These are phyloP conservation scores for Starmera dryadoides DNA, from an alignment of 805 yeast species.

Conservation along the genomic window DNA sequence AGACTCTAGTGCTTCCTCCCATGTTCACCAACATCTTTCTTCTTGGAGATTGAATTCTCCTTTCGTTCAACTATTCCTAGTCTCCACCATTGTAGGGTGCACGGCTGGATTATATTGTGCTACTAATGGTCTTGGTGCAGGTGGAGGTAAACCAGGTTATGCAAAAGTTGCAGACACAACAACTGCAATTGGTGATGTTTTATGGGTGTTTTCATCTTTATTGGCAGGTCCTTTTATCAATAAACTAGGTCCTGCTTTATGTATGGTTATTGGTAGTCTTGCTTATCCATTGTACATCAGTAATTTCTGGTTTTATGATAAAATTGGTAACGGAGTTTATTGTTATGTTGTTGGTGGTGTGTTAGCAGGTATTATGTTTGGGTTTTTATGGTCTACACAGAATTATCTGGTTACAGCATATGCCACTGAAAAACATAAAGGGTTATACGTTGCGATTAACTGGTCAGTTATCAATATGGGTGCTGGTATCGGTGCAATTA, in stretches of 20 bases:
- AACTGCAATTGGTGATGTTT: slow-evolving; percentile 1
- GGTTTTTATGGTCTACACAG: neutral
- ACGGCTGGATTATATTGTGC: neutral
- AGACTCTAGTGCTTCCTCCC: no score
- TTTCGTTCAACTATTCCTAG: neutral
- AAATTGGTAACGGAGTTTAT: neutral
- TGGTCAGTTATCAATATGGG: neutral
- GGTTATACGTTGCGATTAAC: neutral
- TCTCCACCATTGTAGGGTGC: neutral
- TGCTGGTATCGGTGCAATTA: neutral
- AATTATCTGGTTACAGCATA: neutral
- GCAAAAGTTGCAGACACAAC: neutral
- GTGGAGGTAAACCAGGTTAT: neutral
- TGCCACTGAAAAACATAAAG: neutral
- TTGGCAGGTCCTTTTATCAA: neutral
- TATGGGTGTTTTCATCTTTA: neutral
- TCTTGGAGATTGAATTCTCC: neutral
- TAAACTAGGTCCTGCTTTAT: neutral
- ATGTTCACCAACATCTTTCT: no score
- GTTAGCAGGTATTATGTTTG: neutral
- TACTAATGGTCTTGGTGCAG: neutral
- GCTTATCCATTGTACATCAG: neutral
- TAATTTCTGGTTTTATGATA: neutral
- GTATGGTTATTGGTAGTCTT: neutral
- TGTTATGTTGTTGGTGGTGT: neutral